These are phyloP conservation scores for Mortierella polycephala DNA, from an alignment of 371 early-diverging fungal genomes.

Conservation along the genomic window DNA sequence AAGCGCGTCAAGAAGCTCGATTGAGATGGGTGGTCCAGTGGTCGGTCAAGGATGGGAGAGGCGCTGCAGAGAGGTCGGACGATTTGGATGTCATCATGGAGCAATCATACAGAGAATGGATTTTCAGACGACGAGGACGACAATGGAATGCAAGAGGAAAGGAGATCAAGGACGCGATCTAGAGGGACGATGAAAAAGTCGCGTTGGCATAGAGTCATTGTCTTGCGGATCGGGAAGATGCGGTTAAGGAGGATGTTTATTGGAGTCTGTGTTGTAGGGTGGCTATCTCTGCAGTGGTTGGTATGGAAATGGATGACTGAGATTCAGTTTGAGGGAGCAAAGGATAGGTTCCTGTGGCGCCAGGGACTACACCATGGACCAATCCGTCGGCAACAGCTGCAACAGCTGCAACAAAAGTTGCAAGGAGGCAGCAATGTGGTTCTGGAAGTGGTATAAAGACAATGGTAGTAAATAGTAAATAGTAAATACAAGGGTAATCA, in stretches of 20 bases:
- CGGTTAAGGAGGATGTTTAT: conserved; percentile 34
- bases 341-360: conserved; percentile 41
- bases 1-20: conserved; percentile 54
- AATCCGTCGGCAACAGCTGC: conserved; percentile 1
- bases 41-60: conserved; percentile 44
- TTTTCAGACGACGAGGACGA: conserved; percentile 31
- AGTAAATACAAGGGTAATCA: not conserved
- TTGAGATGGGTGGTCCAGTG: conserved; percentile 56
- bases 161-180: conserved; percentile 39
- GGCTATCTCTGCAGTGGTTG: conserved; percentile 41
- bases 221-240: conserved; percentile 31
- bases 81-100: conserved; percentile 27
- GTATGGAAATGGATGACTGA: conserved; percentile 51
- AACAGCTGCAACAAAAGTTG: not conserved
- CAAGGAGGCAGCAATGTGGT: conserved; percentile 14
- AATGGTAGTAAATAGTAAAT: not conserved
- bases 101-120: not conserved
- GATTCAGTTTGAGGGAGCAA: conserved; percentile 39
- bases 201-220: conserved; percentile 32
- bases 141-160: conserved; percentile 11
- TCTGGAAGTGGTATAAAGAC: conserved; percentile 10
- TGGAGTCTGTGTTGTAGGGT: conserved; percentile 17
- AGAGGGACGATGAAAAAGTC: conserved; percentile 28
- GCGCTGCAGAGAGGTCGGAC: conserved; percentile 29
- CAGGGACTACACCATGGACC: conserved; percentile 26